Evolutionary conservation across 2,329 filamentous ascomycete species (phyloP).

Genomic region (Chrysoporthe cubensis): DNA sequence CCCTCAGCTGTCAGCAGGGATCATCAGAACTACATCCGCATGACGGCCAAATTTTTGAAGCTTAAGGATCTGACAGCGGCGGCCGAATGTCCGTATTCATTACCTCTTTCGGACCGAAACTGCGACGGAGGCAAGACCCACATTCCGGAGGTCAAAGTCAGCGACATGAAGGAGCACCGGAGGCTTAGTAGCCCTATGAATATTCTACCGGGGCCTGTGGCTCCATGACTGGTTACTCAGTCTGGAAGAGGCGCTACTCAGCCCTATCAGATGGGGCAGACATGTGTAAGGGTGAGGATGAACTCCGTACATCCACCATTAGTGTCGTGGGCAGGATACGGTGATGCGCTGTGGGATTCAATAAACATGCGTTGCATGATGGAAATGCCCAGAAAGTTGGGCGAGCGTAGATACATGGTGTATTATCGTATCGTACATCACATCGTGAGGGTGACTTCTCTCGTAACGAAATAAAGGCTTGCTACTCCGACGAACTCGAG

Average conservation of each 20-base stretch:
- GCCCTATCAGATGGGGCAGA: conserved; percentile 4
- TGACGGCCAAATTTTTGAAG: neutral
- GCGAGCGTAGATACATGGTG: neutral
- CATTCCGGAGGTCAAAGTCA: neutral
- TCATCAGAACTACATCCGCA: neutral
- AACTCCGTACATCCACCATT: conserved; percentile 1
- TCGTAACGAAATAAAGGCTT: neutral
- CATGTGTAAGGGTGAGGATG: neutral
- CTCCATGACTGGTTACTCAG: neutral
- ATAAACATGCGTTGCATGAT: neutral
- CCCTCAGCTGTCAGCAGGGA: conserved; percentile 2
- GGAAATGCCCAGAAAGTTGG: neutral
- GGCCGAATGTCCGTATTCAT: neutral
- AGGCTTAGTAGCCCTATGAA: neutral
- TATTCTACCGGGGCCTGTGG: neutral
- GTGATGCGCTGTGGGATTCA: neutral
- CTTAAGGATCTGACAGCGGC: neutral
- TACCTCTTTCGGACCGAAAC: neutral
- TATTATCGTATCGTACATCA: neutral
- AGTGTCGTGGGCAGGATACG: neutral
- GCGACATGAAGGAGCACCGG: conserved; percentile 1
- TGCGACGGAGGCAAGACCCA: neutral
- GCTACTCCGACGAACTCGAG: neutral
- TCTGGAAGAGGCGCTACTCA: neutral
- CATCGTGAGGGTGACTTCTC: neutral